Conservation (phyloP, 2,329 filamentous ascomycete genomes). For the Fusarium hostae region DNA sequence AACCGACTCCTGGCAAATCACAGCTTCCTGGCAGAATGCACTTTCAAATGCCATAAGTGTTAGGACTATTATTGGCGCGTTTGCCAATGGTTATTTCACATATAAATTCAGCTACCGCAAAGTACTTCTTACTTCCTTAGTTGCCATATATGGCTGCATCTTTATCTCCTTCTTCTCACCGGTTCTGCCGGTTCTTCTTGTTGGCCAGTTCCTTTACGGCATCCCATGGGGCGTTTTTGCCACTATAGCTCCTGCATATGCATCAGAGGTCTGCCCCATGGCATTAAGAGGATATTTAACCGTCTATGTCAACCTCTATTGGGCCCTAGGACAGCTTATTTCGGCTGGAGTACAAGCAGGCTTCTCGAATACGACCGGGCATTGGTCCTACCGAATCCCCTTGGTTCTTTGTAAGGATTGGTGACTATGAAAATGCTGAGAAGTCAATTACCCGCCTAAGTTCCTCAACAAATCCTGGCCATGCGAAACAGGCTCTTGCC, state of each 20-base stretch:
- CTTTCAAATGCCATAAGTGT: conserved; percentile 24
- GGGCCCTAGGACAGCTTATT: conserved; percentile 56
- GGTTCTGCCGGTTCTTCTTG: conserved; percentile 54
- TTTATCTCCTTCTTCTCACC: conserved; percentile 50
- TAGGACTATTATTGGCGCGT: conserved; percentile 33
- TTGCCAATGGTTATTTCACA: conserved; percentile 41
- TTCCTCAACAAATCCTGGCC: conserved; percentile 55
- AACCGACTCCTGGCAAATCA: conserved; percentile 15
- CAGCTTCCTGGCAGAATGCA: conserved; percentile 25
- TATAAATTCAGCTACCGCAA: conserved; percentile 50
- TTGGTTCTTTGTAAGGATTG: conserved; percentile 48
- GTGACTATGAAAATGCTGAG: conserved; percentile 46
- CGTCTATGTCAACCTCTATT: conserved; percentile 57
- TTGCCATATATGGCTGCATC: conserved; percentile 38
- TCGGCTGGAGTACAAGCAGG: conserved; percentile 47
- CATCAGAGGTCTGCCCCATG: conserved; percentile 57
- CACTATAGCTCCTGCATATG: conserved; percentile 56
- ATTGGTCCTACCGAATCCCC: conserved; percentile 53
- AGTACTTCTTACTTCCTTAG: conserved; percentile 59
- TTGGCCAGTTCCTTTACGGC: conserved; percentile 60
- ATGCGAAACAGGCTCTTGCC: conserved; percentile 43
- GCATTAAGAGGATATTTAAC: conserved; percentile 56
- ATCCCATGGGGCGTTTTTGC: conserved; percentile 57
- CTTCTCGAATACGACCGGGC: conserved; percentile 28
- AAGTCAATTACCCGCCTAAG: conserved; percentile 38